Evolutionary conservation across 805 yeast species (phyloP), one percentile per base, ranked within the genome.

Genomic region (Maudiozyma serrabonitensis): DNA sequence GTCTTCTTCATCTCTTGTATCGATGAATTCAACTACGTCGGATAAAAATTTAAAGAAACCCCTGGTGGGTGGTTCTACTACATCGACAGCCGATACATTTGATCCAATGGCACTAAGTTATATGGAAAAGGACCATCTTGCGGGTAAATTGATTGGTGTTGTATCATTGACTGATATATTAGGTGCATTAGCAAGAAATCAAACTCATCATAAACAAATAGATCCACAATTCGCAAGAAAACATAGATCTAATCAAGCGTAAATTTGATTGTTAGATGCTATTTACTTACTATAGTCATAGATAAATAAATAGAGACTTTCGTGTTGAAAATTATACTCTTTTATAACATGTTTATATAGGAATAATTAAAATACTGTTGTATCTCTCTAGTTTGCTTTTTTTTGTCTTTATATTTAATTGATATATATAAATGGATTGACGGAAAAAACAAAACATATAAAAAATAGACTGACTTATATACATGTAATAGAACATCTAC

Each of bases 141-240:
- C 87, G 2, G 96, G 96, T 6, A 84, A 81, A 62, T 75, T 91
- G 52, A 79, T 87, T 45, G 98, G 98, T 32, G 97, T 91, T 18
- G 81, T 91, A 2, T 86, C 96, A 2, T 71, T 91, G 56, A 90
- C 97, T 1, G 98, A 91, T 66, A 82, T 91, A 32, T 69, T 91
- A 48, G 86, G 90, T n/a, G 69, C 86, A 40, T 76, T 90, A 55
- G 95, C 95, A 7, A 76, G 81, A 56, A 59, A 60, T 19, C 66
- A 61, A 50, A 61, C 65, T 7, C 78, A 77, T 28, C 75, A 82
- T 50, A 95, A 95, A 6, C 77, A 77, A 58, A 81, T 87, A 23
- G 96, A 91, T 62, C 97, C 99, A 3, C 80, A 75, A 38, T 75
- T 77, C 47, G 96, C 97, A 4, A 79, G 98, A 63, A 82, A 87